Conservation (phyloP, 768 basidiomycete genomes). For the Lentinula edodes region DNA sequence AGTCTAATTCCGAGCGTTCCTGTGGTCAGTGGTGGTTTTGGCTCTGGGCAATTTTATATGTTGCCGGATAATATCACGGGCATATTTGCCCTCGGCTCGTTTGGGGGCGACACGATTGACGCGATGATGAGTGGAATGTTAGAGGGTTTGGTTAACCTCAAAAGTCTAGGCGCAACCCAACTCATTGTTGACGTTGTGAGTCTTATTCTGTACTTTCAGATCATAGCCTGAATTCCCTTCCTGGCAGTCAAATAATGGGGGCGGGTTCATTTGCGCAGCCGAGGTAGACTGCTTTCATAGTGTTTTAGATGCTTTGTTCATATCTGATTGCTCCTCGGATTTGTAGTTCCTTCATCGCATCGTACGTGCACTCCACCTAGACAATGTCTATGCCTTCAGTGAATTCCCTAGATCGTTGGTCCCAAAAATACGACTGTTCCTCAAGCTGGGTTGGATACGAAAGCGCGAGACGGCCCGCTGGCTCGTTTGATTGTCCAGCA, state of each 20-base stretch:
- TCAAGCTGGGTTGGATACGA: conserved; percentile 32
- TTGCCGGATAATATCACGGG: conserved; percentile 49
- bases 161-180: conserved; percentile 39
- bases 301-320: background rate
- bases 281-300: conserved; percentile 28
- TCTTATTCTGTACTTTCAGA: conserved; percentile 5
- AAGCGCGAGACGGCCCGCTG: conserved; percentile 27
- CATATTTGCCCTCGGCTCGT: conserved; percentile 54
- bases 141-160: conserved; percentile 41
- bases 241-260: conserved; percentile 42
- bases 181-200: conserved; percentile 56
- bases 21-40: conserved; percentile 38
- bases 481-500: conserved; percentile 27
- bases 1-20: conserved; percentile 27
- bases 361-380: conserved; percentile 3
- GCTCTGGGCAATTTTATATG: conserved; percentile 51
- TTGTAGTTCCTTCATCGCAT: conserved; percentile 35
- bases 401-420: conserved; percentile 18
- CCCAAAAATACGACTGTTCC: conserved; percentile 28
- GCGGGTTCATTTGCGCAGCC: conserved; percentile 55
- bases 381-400: background rate
- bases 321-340: background rate
- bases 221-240: background rate
- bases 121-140: conserved; percentile 37
- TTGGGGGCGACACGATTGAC: conserved; percentile 39